Evolutionary conservation across 2,329 filamentous ascomycete species (phyloP), one percentile per base, ranked within the genome.

Genomic region (Annulohypoxylon truncatum): DNA sequence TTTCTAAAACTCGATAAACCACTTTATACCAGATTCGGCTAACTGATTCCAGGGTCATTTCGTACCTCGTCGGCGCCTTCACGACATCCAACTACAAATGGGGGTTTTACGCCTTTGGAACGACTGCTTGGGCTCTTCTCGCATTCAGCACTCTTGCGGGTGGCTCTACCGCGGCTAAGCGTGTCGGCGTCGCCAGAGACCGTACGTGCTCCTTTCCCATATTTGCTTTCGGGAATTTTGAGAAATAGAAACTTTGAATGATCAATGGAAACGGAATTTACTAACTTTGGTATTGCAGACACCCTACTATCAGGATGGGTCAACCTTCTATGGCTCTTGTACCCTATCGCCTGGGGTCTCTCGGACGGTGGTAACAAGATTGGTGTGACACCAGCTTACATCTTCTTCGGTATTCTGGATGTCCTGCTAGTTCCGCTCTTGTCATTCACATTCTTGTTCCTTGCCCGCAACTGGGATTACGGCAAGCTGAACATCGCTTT

Each of bases 391-490:
- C 72, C 77, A 7, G 75, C 76, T 48, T 80, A 81, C 69, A 80
- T 87, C 77, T 87, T 83, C 76, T 87, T 84, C 65, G 85, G 85
- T 47, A 77, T 87, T 42, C 79, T 88, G 24, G 85, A 88, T 66
- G 33, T 84, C 8, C 75, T 87, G 4, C 72, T 85, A 64, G 61
- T 86, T 2, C 82, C 83, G 9, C 79, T 81, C 13, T 67, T 84
- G 10, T 77, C 80, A 40, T 76, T 80, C 22, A 76, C 77, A 57
- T 80, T 84, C 70, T 63, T 86, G 46, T 55, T 81, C 72, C 74
- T 85, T 4, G 78, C 83, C 9, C 77, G 80, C 64, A 76, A 74
- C 20, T 87, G 86, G 84, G 84, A 88, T 74, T 87, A 85, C 66
- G 77, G 77, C 65, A 74, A 76, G 31, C 75, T 87, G 63, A 85